Evolutionary conservation across 371 early-diverging fungal species (phyloP).

Genomic region (Circinella minor): DNA sequence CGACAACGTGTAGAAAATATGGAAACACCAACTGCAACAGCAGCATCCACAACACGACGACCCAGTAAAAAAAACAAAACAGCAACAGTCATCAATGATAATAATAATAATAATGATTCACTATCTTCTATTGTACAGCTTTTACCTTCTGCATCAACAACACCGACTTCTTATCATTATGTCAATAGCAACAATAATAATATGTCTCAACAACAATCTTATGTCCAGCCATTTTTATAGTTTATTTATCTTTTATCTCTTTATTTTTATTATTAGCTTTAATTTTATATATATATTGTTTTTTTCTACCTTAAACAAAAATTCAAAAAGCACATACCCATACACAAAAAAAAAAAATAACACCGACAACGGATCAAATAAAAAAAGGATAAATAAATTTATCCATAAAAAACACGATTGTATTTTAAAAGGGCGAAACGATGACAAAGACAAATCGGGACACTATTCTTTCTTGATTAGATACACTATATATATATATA

Average conservation of each 20-base stretch:
- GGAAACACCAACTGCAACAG: background rate
- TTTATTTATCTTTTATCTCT: too few species aligned
- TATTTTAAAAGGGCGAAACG: background rate
- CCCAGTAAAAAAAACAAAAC: background rate
- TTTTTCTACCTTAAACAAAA: background rate
- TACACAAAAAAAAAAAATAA: too few species aligned
- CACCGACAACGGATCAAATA: too few species aligned
- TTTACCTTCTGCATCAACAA: background rate
- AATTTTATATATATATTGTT: background rate
- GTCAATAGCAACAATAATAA: too few species aligned
- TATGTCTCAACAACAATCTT: too few species aligned
- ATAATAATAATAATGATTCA: background rate
- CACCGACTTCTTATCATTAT: background rate
- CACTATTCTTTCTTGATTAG: background rate
- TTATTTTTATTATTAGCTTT: background rate
- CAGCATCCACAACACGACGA: background rate
- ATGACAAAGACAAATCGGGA: background rate
- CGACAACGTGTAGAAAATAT: constrained; percentile 18
- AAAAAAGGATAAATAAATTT: background rate
- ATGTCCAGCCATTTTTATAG: too few species aligned
- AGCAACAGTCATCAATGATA: too few species aligned
- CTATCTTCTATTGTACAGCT: background rate
- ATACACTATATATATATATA: background rate
- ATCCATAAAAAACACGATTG: background rate
- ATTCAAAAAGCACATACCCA: background rate